Percentiles rank a stretch among this genome's conserved stretches.
Evolutionary conservation across 1,284 basidiomycete genomes (phyloP).

Genomic region (Pseudozyma pruni): DNA sequence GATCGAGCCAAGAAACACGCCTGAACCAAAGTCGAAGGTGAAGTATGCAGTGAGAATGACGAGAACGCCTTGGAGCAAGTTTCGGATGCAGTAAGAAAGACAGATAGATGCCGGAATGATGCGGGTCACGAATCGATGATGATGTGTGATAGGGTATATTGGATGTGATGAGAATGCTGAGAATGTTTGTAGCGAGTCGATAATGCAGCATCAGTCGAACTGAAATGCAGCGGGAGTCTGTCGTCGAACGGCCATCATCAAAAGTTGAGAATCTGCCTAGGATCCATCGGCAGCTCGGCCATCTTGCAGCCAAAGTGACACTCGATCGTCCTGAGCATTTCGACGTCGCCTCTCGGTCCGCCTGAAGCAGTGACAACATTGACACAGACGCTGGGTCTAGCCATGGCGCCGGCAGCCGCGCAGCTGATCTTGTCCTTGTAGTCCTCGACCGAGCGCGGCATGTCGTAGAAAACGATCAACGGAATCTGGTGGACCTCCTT

Average conservation of each 20-base stretch:
- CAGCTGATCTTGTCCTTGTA: constrained; percentile 80
- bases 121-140: too few relatives aligned
- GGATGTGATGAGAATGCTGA: too few relatives aligned
- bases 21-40: too few relatives aligned
- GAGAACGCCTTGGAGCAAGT: neutral
- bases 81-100: neutral
- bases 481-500: constrained; percentile 89
- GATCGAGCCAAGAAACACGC: too few relatives aligned
- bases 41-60: neutral
- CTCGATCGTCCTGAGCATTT: constrained; percentile 96
- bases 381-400: constrained; percentile 85
- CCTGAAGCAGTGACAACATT: constrained; percentile 96
- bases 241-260: too few relatives aligned
- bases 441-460: constrained; percentile 93
- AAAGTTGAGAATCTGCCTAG: constrained; percentile 57
- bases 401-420: constrained; percentile 81
- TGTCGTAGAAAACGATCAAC: constrained; percentile 81
- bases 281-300: constrained; percentile 58
- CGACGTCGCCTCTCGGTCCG: constrained; percentile 79
- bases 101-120: too few relatives aligned
- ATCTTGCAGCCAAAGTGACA: constrained; percentile 71
- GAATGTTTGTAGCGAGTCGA: too few relatives aligned
- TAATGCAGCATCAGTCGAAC: too few relatives aligned
- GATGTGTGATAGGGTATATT: too few relatives aligned
- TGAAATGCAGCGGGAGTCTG: too few relatives aligned